phyloP scores from a whole-genome alignment of 257 asterid species.

The Leptodermis oblonga region DNA sequence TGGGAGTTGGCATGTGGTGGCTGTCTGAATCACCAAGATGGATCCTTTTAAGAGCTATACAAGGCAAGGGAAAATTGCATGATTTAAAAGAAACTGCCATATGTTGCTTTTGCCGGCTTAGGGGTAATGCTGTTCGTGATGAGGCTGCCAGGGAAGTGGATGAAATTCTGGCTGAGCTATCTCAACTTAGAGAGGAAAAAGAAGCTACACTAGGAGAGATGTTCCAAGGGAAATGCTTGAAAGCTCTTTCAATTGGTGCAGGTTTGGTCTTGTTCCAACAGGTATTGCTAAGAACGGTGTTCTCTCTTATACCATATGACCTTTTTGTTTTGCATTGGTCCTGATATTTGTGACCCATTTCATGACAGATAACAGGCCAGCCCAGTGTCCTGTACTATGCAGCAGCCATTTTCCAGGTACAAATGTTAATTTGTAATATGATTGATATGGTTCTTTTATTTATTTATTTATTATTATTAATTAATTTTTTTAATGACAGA shows the following conservation, averaged over 20 bases:
- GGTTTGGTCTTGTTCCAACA: slow-evolving; percentile 93
- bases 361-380: slow-evolving; percentile 90
- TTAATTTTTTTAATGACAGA: slow-evolving; percentile 31
- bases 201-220: slow-evolving; percentile 67
- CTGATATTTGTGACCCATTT: slow-evolving; percentile 26
- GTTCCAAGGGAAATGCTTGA: slow-evolving; percentile 90
- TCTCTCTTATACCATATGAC: neutral
- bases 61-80: slow-evolving; percentile 65
- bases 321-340: slow-evolving; percentile 10
- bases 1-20: slow-evolving; percentile 99
- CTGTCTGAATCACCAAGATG: slow-evolving; percentile 94
- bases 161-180: slow-evolving; percentile 83
- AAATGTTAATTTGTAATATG: slow-evolving; percentile 1
- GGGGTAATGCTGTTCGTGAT: slow-evolving; percentile 59
- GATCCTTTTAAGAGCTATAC: slow-evolving; percentile 80
- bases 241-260: slow-evolving; percentile 86
- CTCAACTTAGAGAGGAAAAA: slow-evolving; percentile 67
- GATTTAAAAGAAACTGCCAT: slow-evolving; percentile 63
- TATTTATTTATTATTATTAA: neutral
- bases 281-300: slow-evolving; percentile 39
- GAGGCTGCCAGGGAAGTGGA: slow-evolving; percentile 70
- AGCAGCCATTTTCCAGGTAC: slow-evolving; percentile 86
- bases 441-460: neutral
- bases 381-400: slow-evolving; percentile 98
- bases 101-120: slow-evolving; percentile 65